Base-by-base conservation (phyloP, 805 yeast species). In the Starmerella apis region DNA sequence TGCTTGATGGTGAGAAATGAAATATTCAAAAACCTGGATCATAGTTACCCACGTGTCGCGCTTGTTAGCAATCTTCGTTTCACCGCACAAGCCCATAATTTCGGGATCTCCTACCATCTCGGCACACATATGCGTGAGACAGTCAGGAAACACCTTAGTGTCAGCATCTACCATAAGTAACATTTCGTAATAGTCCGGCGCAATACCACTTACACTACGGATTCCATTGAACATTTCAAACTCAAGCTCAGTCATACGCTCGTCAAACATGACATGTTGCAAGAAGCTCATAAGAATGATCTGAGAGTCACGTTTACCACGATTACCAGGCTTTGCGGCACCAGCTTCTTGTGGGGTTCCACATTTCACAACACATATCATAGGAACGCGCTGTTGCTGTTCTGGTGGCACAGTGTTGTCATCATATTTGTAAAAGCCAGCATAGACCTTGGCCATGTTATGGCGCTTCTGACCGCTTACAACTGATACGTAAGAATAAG, bases 261-360 rank as follows among this genome's bases (percentile, higher is more conserved):
- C 96, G 65, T 87, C 88, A 66, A 85, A 86, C 59, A 88, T 85
- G 18, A 87, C 76, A 59, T 79, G 81, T 67, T 87, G 95, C 61
- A 87, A 72, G 66, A 87, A 87, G 0, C 90, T 80, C 96, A 87
- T 87, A 59, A 87, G 71, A 54, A 87, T 81, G 52, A 87, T 80
- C 65, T 87, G 96, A 20, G 96, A 85, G 63, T 87, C 96, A 69
- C 96, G 83, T 66, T 87, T 87, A 68, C 95, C 96, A 73, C 96
- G 80, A 65, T 87, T 87, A 58, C 96, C 96, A 4, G 95, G 95
- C 62, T 80, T 81, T 2, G 80, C 71, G 3, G 81, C 71, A 13
- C 74, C 73, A 19, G 53, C 61, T 64, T 86, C 95, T 20, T 73
- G 80, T 11, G 86, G 86, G 0, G 95, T 81, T 53, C 96, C 96